Conservation (phyloP, 352 stramenopile genomes). For the Phytophthora crassamura region DNA sequence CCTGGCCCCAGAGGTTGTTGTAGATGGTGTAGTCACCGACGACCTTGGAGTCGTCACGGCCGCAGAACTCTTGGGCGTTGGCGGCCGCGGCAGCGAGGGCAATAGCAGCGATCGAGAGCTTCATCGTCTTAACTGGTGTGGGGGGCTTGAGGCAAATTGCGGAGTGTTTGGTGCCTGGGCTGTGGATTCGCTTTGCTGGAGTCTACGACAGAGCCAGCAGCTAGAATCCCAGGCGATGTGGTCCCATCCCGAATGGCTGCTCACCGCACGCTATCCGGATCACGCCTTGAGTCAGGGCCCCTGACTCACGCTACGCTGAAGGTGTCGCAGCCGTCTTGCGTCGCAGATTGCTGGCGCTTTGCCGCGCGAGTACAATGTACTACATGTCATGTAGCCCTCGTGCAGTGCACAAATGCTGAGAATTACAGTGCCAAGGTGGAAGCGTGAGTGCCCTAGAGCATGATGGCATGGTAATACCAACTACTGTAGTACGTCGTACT, state of each 20-base stretch:
- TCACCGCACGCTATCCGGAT: background rate
- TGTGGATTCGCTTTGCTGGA: too few relatives aligned
- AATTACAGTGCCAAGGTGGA: too few relatives aligned
- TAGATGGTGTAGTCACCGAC: constrained; percentile 44
- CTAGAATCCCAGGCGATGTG: constrained; percentile 3
- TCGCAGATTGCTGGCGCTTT: too few relatives aligned
- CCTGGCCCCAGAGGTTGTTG: constrained; percentile 45
- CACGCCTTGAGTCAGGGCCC: background rate
- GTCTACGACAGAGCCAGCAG: too few relatives aligned
- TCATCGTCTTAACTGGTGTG: constrained; percentile 11
- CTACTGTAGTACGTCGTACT: too few relatives aligned
- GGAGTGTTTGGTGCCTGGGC: constrained; percentile 15
- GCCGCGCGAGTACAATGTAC: too few relatives aligned
- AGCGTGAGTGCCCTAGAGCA: too few relatives aligned
- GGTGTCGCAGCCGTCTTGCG: background rate
- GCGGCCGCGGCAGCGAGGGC: background rate
- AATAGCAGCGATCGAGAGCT: constrained; percentile 11
- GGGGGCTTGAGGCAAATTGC: constrained; percentile 17
- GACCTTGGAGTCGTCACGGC: constrained; percentile 27
- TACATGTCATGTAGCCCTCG: too few relatives aligned
- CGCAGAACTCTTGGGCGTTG: constrained; percentile 13
- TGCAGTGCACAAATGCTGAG: background rate
- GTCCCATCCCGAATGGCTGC: constrained; percentile 19
- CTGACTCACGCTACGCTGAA: constrained; percentile 7
- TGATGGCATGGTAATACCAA: too few relatives aligned